These are phyloP conservation scores for Penicillium polonicum DNA, from an alignment of 2,329 filamentous ascomycete species.

Conservation along the genomic window DNA sequence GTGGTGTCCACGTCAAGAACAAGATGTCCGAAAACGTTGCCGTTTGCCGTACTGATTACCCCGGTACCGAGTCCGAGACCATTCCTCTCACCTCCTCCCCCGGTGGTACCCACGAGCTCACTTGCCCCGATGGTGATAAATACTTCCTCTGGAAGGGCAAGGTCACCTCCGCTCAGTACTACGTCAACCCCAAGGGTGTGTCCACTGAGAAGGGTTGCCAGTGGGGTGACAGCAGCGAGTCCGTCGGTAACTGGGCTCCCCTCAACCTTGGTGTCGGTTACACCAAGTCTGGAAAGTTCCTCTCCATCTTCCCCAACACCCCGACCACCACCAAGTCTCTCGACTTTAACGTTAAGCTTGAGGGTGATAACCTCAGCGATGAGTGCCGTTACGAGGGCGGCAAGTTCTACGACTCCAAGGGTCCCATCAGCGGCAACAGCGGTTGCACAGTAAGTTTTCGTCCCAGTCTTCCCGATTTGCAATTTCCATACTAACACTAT, in stretches of 20 bases:
- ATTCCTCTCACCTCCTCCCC: conserved; percentile 67
- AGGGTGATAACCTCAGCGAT: conserved; percentile 60
- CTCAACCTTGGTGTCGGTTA: conserved; percentile 80
- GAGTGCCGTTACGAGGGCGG: conserved; percentile 67
- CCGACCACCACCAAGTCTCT: conserved; percentile 70
- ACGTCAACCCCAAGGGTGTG: conserved; percentile 82
- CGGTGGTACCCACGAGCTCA: conserved; percentile 62
- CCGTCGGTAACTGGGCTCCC: conserved; percentile 80
- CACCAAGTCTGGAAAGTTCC: conserved; percentile 65
- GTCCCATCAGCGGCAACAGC: conserved; percentile 45
- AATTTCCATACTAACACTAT: conserved; percentile 9
- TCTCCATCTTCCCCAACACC: conserved; percentile 80
- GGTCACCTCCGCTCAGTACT: conserved; percentile 88
- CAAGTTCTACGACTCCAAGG: conserved; percentile 55
- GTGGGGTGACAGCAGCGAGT: conserved; percentile 65
- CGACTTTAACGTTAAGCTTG: conserved; percentile 76
- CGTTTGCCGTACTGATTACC: conserved; percentile 95
- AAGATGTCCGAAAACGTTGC: conserved; percentile 64
- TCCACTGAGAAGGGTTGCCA: conserved; percentile 66
- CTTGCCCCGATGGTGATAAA: conserved; percentile 67
- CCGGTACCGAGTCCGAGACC: conserved; percentile 84
- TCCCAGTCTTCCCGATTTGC: neutral
- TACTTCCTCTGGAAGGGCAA: conserved; percentile 79
- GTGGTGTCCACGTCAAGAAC: conserved; percentile 73
- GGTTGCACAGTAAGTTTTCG: conserved; percentile 76